phyloP scores from a whole-genome alignment of 306 rosid species.

The Erythrophleum fordii region DNA sequence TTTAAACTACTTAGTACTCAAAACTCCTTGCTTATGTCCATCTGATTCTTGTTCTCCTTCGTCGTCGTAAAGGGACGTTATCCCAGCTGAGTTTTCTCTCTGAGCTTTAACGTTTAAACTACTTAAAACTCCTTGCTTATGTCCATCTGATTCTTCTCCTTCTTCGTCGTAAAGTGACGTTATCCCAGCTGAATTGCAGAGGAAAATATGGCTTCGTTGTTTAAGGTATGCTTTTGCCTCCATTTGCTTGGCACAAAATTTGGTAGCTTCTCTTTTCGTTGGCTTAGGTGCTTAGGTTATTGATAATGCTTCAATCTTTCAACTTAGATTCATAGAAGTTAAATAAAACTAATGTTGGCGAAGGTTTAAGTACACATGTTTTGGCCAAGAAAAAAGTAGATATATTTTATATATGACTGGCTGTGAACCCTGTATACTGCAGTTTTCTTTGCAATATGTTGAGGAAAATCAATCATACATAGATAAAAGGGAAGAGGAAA shows the following conservation, averaged over 20 bases:
- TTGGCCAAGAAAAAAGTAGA: not conserved
- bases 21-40: not conserved
- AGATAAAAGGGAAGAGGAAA: not conserved
- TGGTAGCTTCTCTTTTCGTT: not conserved
- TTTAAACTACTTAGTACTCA: not conserved
- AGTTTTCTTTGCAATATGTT: not conserved
- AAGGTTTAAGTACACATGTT: not conserved
- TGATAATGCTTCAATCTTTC: not conserved
- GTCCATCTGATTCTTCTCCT: not conserved
- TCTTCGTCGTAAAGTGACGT: not conserved
- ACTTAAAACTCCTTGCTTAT: not conserved
- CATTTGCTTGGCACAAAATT: not conserved
- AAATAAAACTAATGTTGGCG: not conserved
- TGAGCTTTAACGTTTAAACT: not conserved
- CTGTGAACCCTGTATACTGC: not conserved
- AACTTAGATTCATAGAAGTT: not conserved
- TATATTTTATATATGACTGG: not conserved
- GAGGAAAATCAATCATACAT: not conserved
- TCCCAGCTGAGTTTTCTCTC: slow-evolving; percentile 14
- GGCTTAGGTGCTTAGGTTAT: not conserved
- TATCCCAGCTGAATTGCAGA: slow-evolving; percentile 23
- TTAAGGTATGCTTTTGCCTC: slow-evolving; percentile 39
- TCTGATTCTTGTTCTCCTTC: not conserved
- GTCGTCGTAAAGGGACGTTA: too few species aligned
- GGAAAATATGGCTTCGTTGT: slow-evolving; percentile 48